Evolutionary conservation across 768 basidiomycete species (phyloP), one percentile per base, ranked within the genome.

Genomic region (Cyathus striatus): DNA sequence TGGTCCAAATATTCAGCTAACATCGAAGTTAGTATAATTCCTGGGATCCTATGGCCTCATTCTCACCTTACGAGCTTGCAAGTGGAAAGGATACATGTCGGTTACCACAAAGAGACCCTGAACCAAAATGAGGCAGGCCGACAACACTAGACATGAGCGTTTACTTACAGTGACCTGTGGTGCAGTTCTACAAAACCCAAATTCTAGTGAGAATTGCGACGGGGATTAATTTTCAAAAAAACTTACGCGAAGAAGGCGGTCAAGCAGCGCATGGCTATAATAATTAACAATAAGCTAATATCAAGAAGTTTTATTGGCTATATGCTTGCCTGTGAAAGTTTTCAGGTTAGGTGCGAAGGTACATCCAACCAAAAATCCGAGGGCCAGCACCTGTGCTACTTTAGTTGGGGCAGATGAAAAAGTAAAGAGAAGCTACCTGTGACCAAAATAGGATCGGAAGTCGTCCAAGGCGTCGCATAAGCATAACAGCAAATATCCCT

Each of bases 391-490:
- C 76, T 81, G 13, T n/a, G n/a, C n/a, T n/a, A 21, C 6, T 17
- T 16, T 22, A 20, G 10, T 21, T 37, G 35, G 35, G 30, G 30
- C 30, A 16, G 12, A 16, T 32, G 17, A 32, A 32, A 35, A 5
- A 40, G 16, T 22, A 23, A 23, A 14, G 21, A 25, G 25, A 23
- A 47, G 64, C 18, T 43, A 77, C 77, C 62, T 85, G 83, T 0
- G 80, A 79, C 83, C 83, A 87, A 62, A 84, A 85, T 25, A 87
- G 58, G 10, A 85, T 64, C 0, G 83, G 81, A 1, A 87, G 69
- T 34, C 84, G 75, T 5, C 84, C 84, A 42, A 61, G 72, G 14
- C 79, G 73, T 24, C 81, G 68, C 57, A 84, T 78, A 23, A 83
- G 56, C 64, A 83, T 78, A 5, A 83, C 79, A n/a, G 74, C 73